Evolutionary conservation across 1,284 basidiomycete genomes (phyloP), one percentile per base, ranked within the genome.

Genomic region (Apiotrichum laibachii): DNA sequence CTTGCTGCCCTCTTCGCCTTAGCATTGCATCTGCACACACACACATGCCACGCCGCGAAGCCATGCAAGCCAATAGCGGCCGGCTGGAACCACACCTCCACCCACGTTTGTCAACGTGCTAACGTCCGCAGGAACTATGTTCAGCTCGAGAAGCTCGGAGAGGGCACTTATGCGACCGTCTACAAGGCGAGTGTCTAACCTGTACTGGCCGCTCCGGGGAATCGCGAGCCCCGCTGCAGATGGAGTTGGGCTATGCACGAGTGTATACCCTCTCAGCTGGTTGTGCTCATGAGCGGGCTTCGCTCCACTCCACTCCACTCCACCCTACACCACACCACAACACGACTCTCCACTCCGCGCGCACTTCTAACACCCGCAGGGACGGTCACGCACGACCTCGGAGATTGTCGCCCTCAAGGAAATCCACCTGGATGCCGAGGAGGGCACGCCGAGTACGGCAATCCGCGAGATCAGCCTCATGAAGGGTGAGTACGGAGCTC

Each of bases 391-490:
- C 86, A 85, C 54, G 85, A 90, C 80, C 74, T 86, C 77, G 85
- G 91, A 79, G 62, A 76, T 78, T 69, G 94, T 93, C 53, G 93
- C 93, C 50, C 82, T 94, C 72, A 99, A 99, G 85, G 98, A 99
- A 84, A 99, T 99, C 72, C 85, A 95, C 58, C 86, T 99, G 40
- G 96, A 99, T 77, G 92, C 93, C 19, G 95, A 99, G 79, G 96
- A 99, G 75, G 95, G 95, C 22, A 95, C 98, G 19, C 95, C 95
- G 7, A 92, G 89, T 68, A 99, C 96, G 16, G 95, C 95, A 58
- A 96, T 99, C 74, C 86, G 95, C 55, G 95, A 99, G 81, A 98
- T 99, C 78, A 93, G 90, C 78, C 81, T 99, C 62, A 82, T 99
- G 71, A 99, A 98, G 79, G 77, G 77, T 77, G 55, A 45, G 75